Percentiles rank a stretch among this genome's conserved stretches.
Conservation (phyloP, 192 early-diverging fungal species). For the Gigaspora rosea region DNA sequence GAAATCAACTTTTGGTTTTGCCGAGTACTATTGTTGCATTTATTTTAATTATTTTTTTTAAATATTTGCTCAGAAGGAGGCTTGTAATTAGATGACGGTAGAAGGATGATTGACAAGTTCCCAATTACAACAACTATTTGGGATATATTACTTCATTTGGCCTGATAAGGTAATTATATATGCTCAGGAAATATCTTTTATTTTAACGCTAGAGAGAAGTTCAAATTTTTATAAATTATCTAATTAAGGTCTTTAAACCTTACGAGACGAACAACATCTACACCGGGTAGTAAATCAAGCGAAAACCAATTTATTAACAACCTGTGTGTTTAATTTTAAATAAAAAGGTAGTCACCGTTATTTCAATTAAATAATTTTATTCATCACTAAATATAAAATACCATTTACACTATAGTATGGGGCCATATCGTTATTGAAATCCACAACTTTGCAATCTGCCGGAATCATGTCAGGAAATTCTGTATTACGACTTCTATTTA, state of each 20-base stretch:
- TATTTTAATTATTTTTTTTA: conserved; percentile 25
- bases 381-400: not conserved
- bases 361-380: not conserved
- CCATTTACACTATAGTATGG: conserved; percentile 46
- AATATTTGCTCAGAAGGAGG: conserved; percentile 50
- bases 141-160: conserved; percentile 61
- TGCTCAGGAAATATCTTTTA: not conserved
- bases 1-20: too few relatives aligned
- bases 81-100: conserved; percentile 71
- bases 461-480: conserved; percentile 70
- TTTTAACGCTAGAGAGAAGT: not conserved
- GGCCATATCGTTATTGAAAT: conserved; percentile 58
- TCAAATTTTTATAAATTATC: conserved; percentile 1
- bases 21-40: not conserved
- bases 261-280: conserved; percentile 47
- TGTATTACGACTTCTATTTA: conserved; percentile 71
- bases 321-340: conserved; percentile 67
- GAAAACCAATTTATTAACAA: conserved; percentile 55
- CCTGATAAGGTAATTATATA: conserved; percentile 47
- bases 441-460: conserved; percentile 67
- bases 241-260: conserved; percentile 52
- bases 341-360: conserved; percentile 51
- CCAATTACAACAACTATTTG: conserved; percentile 62
- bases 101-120: conserved; percentile 66
- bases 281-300: conserved; percentile 37